Evolutionary conservation across 495 filamentous ascomycete genomes (phyloP).

Genomic region (Talaromyces adpressus): DNA sequence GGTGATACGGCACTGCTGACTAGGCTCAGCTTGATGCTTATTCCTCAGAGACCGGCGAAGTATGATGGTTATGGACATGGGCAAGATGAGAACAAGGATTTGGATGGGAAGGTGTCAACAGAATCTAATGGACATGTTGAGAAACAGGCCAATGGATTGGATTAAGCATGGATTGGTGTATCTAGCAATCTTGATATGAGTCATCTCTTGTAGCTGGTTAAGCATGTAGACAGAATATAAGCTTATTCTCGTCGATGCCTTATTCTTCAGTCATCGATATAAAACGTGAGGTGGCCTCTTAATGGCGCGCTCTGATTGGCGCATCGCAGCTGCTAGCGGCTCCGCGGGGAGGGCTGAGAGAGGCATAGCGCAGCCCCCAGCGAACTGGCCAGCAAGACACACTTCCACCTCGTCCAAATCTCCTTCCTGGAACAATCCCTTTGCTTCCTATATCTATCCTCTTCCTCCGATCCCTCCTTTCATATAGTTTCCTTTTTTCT

Average conservation of each 20-base stretch:
- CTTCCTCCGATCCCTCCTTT: slow-evolving; percentile 3
- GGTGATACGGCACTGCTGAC: slow-evolving; percentile 7
- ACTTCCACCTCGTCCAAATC: background rate
- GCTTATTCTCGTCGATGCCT: background rate
- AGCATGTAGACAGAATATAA: background rate
- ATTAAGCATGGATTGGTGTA: background rate
- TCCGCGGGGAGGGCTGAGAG: background rate
- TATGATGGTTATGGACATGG: background rate
- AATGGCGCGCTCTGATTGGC: slow-evolving; percentile 3
- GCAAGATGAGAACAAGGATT: background rate
- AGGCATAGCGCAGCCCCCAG: slow-evolving; percentile 1
- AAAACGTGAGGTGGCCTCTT: slow-evolving; percentile 4
- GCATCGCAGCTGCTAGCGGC: background rate
- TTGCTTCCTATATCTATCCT: background rate
- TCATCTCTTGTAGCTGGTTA: background rate
- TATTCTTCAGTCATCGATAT: background rate
- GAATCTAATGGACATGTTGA: background rate
- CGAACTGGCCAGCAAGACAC: slow-evolving; percentile 10
- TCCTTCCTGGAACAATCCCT: background rate
- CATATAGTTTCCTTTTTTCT: slow-evolving; percentile 1
- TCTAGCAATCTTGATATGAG: background rate
- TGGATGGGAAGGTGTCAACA: background rate
- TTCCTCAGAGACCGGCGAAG: background rate
- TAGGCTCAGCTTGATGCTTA: background rate
- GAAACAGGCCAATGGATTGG: background rate